Evolutionary conservation across 495 filamentous ascomycete species (phyloP).

Genomic region (Podospora pseudoanserina): DNA sequence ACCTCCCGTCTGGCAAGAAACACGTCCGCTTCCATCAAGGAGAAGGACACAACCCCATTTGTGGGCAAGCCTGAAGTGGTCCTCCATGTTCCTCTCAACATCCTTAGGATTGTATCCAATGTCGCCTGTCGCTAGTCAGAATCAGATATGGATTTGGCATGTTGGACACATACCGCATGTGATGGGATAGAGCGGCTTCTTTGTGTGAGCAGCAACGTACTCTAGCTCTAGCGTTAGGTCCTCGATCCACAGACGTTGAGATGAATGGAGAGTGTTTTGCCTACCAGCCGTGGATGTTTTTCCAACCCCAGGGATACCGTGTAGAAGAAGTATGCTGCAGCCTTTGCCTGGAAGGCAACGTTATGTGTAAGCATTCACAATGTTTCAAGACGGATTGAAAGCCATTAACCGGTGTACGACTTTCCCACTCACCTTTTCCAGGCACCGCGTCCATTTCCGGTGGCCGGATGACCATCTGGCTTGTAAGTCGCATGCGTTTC

Average conservation of each 20-base stretch:
- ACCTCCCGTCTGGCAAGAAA: constrained; percentile 48
- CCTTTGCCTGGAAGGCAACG: constrained; percentile 35
- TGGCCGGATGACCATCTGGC: background rate
- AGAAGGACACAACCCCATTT: constrained; percentile 52
- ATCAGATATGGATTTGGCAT: background rate
- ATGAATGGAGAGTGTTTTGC: background rate
- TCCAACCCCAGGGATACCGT: constrained; percentile 45
- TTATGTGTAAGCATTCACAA: background rate
- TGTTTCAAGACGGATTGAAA: no score
- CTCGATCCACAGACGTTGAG: background rate
- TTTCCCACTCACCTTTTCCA: constrained; percentile 17
- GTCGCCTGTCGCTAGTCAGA: background rate
- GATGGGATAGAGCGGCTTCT: constrained; percentile 25
- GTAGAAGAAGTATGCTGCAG: constrained; percentile 41
- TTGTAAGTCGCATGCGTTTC: constrained; percentile 25
- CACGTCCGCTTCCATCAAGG: constrained; percentile 57
- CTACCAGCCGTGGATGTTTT: constrained; percentile 39
- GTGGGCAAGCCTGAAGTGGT: constrained; percentile 38
- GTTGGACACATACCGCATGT: constrained; percentile 15
- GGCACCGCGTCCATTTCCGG: constrained; percentile 17
- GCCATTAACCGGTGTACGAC: no score
- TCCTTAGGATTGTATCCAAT: constrained; percentile 25
- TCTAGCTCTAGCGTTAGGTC: constrained; percentile 9
- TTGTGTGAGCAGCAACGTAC: constrained; percentile 22
- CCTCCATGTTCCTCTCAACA: constrained; percentile 43